Conservation (phyloP, 768 basidiomycete genomes). For the Amyloporia xantha region DNA sequence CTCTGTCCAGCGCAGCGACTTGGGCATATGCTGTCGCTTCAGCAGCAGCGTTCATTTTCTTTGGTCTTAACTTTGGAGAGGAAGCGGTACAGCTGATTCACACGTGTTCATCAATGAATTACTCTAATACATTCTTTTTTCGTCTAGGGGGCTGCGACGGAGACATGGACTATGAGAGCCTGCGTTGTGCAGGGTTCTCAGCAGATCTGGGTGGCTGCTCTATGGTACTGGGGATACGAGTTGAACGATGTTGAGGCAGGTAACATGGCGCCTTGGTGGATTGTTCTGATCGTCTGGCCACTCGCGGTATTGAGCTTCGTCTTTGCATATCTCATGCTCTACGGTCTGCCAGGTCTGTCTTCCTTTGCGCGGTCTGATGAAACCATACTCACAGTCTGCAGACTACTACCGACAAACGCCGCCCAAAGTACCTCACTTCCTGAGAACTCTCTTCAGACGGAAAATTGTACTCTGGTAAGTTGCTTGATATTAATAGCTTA, state of each 20-base stretch:
- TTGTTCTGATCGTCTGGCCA: constrained; percentile 77
- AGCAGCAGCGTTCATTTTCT: constrained; percentile 90
- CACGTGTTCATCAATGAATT: neutral
- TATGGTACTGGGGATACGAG: constrained; percentile 94
- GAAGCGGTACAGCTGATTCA: constrained; percentile 76
- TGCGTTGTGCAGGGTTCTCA: constrained; percentile 93
- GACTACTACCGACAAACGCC: constrained; percentile 91
- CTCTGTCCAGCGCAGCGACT: constrained; percentile 70
- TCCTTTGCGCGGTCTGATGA: too few species aligned
- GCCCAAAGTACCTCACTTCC: constrained; percentile 90
- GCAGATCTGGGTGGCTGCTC: constrained; percentile 90
- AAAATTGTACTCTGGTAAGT: constrained; percentile 81
- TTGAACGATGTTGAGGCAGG: constrained; percentile 50
- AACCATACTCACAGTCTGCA: too few species aligned
- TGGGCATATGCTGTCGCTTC: constrained; percentile 92
- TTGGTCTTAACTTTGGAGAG: constrained; percentile 95
- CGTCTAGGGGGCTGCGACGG: constrained; percentile 80
- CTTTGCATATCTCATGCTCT: constrained; percentile 80
- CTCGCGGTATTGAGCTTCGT: constrained; percentile 64
- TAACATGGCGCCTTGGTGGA: constrained; percentile 75
- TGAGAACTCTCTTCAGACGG: constrained; percentile 81
- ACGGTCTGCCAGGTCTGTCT: constrained; percentile 73
- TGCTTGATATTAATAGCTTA: neutral
- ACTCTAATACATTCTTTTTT: constrained; percentile 6
- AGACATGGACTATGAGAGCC: constrained; percentile 88